Conservation (phyloP, 345 rosid species). For the Hibiscus syriacus region DNA sequence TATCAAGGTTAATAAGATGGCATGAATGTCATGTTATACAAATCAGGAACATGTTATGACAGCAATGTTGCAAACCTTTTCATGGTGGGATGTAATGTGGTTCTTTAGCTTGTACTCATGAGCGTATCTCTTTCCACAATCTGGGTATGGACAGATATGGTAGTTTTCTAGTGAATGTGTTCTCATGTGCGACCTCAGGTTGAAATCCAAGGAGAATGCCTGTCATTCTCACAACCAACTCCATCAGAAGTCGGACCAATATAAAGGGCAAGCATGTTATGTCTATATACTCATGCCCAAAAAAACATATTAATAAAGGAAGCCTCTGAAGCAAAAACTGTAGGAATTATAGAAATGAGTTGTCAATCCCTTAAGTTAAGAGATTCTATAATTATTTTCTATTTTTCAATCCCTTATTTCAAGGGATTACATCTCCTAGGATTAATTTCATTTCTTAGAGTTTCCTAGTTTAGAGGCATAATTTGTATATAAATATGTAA, state of each 20-base stretch:
- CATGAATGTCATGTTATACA: background rate
- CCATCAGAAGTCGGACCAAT: background rate
- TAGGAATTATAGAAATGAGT: no score
- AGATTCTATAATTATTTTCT: no score
- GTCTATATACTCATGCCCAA: background rate
- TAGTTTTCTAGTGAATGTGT: slow-evolving; percentile 98
- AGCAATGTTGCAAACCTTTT: slow-evolving; percentile 43
- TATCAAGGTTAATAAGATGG: background rate
- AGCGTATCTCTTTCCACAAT: slow-evolving; percentile 98
- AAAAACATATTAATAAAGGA: slow-evolving; percentile 2
- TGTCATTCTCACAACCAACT: slow-evolving; percentile 27
- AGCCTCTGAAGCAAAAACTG: background rate
- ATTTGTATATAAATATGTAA: no score
- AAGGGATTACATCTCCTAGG: no score
- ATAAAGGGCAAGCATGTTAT: background rate
- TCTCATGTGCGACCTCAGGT: slow-evolving; percentile 96
- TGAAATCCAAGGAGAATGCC: slow-evolving; percentile 98
- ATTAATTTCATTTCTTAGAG: no score
- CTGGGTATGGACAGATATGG: slow-evolving; percentile 82
- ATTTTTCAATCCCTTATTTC: no score
- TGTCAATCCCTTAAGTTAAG: no score
- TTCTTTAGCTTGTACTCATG: slow-evolving; percentile 96
- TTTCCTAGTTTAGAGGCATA: no score
- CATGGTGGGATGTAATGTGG: slow-evolving; percentile 77
- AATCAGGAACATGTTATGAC: background rate